Percentiles rank a stretch among this genome's conserved stretches.
Conservation (phyloP, 257 asterid species). For the Craterostigma plantagineum region DNA sequence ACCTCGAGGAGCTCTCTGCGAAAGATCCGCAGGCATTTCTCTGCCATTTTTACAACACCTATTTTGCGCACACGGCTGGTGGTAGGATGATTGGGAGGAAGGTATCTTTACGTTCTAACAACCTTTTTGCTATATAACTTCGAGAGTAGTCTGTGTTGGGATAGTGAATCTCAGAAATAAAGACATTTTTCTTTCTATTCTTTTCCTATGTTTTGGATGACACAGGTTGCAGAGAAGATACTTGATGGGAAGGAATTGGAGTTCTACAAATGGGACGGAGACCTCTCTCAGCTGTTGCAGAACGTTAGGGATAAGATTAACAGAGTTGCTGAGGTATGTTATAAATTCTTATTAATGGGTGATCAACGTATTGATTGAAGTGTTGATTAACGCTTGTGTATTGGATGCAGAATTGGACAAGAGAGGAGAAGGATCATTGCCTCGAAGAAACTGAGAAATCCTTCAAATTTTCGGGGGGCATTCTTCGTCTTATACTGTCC, state of each 20-base stretch:
- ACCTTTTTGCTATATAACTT: no score
- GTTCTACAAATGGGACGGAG: constrained; percentile 92
- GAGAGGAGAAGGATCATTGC: constrained; percentile 86
- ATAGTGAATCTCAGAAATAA: no score
- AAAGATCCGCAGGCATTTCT: constrained; percentile 77
- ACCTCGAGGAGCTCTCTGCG: constrained; percentile 55
- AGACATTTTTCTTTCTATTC: neutral
- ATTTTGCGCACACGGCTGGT: constrained; percentile 96
- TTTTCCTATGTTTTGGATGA: constrained; percentile 1
- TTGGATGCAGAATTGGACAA: constrained; percentile 42
- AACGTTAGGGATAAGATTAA: constrained; percentile 74
- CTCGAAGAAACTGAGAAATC: constrained; percentile 89
- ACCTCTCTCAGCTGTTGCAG: constrained; percentile 62
- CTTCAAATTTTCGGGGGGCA: constrained; percentile 72
- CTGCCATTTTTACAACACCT: constrained; percentile 88
- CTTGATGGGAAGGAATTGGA: constrained; percentile 65
- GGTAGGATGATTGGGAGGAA: constrained; percentile 95
- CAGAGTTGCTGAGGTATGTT: constrained; percentile 53
- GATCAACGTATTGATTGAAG: neutral
- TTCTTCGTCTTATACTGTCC: constrained; percentile 65
- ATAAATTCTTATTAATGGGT: neutral
- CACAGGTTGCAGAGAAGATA: constrained; percentile 61
- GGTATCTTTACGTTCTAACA: constrained; percentile 18
- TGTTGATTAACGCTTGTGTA: neutral
- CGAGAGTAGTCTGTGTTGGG: no score